These are phyloP conservation scores for Kluyveromyces dobzhanskii DNA, from an alignment of 805 yeast species.

Conservation along the genomic window DNA sequence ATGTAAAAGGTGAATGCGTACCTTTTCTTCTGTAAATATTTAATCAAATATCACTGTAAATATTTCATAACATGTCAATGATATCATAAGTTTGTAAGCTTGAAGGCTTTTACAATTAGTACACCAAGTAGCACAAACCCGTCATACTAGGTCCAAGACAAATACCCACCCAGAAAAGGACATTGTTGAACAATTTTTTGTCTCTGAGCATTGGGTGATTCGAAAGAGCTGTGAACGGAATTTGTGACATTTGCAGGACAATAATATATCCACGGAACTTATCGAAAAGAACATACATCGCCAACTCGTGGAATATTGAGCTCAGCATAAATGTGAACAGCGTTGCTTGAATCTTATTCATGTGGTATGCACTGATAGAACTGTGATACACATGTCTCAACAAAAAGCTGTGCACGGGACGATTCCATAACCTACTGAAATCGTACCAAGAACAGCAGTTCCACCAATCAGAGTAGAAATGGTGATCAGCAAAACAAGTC, in stretches of 20 bases:
- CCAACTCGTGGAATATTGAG: slow-evolving; percentile 79
- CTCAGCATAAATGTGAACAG: slow-evolving; percentile 72
- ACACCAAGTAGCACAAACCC: slow-evolving; percentile 75
- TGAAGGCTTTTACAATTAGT: slow-evolving; percentile 35
- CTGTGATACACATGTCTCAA: slow-evolving; percentile 92
- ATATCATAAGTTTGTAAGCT: too few species aligned
- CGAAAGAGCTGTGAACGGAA: slow-evolving; percentile 66
- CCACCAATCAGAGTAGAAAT: slow-evolving; percentile 98
- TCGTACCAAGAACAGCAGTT: slow-evolving; percentile 89
- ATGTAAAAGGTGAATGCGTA: too few species aligned
- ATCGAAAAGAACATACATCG: slow-evolving; percentile 82
- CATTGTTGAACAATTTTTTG: slow-evolving; percentile 60
- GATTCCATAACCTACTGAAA: slow-evolving; percentile 89
- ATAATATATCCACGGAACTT: slow-evolving; percentile 75
- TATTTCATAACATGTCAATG: too few species aligned
- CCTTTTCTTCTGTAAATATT: too few species aligned
- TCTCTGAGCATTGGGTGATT: slow-evolving; percentile 49
- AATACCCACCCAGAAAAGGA: slow-evolving; percentile 86
- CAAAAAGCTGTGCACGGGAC: slow-evolving; percentile 84
- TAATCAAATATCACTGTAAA: too few species aligned
- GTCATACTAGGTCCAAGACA: slow-evolving; percentile 83
- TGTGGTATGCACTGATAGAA: slow-evolving; percentile 64
- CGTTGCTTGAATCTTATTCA: slow-evolving; percentile 63
- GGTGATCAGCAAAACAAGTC: slow-evolving; percentile 79
- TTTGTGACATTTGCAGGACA: slow-evolving; percentile 75